phyloP scores from a whole-genome alignment of 2,329 filamentous ascomycete species.

The Colletotrichum scovillei region DNA sequence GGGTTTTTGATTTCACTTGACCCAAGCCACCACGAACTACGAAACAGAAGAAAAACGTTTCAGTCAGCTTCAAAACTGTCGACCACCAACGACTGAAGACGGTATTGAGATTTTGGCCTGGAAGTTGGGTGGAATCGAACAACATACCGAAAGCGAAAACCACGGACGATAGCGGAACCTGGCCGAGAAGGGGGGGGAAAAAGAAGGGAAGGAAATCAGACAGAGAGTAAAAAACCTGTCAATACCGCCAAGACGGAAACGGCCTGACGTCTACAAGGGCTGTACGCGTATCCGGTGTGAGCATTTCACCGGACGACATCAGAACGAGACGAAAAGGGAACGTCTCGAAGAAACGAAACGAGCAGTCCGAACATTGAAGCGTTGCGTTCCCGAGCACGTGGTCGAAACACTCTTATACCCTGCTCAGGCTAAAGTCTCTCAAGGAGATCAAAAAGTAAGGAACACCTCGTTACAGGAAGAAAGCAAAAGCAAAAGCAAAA shows the following conservation, averaged over 20 bases:
- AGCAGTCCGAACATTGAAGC: neutral
- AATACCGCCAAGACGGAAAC: neutral
- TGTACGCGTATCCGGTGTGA: neutral
- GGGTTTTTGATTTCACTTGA: neutral
- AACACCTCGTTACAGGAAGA: neutral
- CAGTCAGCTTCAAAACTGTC: neutral
- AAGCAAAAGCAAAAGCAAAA: neutral
- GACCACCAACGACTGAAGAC: neutral
- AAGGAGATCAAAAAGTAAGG: neutral
- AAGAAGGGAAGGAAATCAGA: neutral
- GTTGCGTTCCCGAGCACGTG: conserved; percentile 13
- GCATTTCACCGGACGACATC: neutral
- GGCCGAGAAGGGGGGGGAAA: neutral
- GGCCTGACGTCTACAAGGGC: neutral
- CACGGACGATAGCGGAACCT: neutral
- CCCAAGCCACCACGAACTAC: neutral
- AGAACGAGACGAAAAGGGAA: neutral
- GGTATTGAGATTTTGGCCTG: neutral
- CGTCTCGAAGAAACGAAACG: neutral
- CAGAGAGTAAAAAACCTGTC: neutral
- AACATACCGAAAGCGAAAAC: neutral
- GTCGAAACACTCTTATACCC: conserved; percentile 1
- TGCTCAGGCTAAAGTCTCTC: neutral
- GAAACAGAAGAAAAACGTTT: neutral
- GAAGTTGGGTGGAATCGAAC: neutral